Evolutionary conservation across 139 green algal species (phyloP), one percentile per base, ranked within the genome.

Genomic region (Chlorella ohadii): DNA sequence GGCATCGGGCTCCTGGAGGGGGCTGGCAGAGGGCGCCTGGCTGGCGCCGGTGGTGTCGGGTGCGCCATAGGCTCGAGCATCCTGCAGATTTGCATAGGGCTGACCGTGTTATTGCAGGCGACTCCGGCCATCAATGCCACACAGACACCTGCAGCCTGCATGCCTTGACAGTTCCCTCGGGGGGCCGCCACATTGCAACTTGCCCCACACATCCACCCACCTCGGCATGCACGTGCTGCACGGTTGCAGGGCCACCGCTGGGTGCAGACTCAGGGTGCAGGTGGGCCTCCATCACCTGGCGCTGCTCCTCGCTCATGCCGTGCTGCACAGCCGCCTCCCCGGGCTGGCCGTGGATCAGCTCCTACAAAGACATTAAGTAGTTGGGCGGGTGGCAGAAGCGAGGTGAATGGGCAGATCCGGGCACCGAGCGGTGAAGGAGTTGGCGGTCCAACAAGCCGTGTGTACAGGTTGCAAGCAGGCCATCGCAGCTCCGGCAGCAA

Each of bases 201-300:
- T 23, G 27, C 33, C 33, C 65, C 2, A 5, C 65, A 27, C 65
- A 39, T 20, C 34, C 22, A 36, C 67, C 27, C 34, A 31, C 22
- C 68, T 56, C 25, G 3, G 27, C 63, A 20, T 28, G 28, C 63
- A 36, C 63, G 13, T 38, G 27, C 6, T 16, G 63, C 63, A 3
- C 63, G 4, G 27, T 17, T 17, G 12, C 12, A 9, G 19, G 51
- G 12, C 51, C 51, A 2, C 9, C 51, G 15, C 51, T 22, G 11
- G 51, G 51, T 22, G 51, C 51, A 20, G 51, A 59, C 11, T 13
- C 51, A 2, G 51, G 51, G 51, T 59, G 51, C 51, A 81, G 51
- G 74, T 81, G 74, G 55, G 33, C 34, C 74, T 81, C 74, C 55
- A 81, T 81, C 33, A 67, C 31, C 20, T 27, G 33, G 6, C 55